Evolutionary conservation across 2,329 filamentous ascomycete species (phyloP).

Genomic region (Fusarium liriodendri): DNA sequence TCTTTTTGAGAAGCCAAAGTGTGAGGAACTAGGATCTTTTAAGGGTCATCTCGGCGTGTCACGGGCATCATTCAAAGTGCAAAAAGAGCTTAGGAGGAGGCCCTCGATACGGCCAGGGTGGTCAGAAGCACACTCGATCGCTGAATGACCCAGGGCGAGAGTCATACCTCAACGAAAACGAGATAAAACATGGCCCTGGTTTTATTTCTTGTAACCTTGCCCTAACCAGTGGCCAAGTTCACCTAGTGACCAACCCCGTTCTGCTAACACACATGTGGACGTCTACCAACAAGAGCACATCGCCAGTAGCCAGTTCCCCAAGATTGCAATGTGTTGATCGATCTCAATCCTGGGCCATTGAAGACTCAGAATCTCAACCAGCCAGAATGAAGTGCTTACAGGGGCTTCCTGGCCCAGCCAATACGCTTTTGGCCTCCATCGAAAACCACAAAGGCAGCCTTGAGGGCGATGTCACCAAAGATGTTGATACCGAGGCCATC

Average conservation of each 20-base stretch:
- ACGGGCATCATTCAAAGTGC: neutral
- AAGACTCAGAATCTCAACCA: neutral
- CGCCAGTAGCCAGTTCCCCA: neutral
- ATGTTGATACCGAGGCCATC: constrained; percentile 61
- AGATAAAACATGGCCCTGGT: neutral
- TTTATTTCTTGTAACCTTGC: neutral
- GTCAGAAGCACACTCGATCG: neutral
- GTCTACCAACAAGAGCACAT: neutral
- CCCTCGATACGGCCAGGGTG: neutral
- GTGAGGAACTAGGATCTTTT: neutral
- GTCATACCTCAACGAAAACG: neutral
- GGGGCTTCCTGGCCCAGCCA: constrained; percentile 37
- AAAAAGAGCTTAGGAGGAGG: neutral
- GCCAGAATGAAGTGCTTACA: neutral
- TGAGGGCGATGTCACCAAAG: constrained; percentile 71
- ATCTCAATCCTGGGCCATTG: neutral
- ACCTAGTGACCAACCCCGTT: neutral
- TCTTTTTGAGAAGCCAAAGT: neutral
- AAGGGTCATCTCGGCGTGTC: neutral
- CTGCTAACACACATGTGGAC: neutral
- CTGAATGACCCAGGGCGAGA: neutral
- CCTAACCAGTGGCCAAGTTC: neutral
- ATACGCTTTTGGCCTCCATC: constrained; percentile 51
- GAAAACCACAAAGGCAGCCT: constrained; percentile 69
- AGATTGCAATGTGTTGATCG: neutral